These are phyloP conservation scores for Physcia stellaris DNA, from an alignment of 495 filamentous ascomycete genomes.

Conservation along the genomic window DNA sequence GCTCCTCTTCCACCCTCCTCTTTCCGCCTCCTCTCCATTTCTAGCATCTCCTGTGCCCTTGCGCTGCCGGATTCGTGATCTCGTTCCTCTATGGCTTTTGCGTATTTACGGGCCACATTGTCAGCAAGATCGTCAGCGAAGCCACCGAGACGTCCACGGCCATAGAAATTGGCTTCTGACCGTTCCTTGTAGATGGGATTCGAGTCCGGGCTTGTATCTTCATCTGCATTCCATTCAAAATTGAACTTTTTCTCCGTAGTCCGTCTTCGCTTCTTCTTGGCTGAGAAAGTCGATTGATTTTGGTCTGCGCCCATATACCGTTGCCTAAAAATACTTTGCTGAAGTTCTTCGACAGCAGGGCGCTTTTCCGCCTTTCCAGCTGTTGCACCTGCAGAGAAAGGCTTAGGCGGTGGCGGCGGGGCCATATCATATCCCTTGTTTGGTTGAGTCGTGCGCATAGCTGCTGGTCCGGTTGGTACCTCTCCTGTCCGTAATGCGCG, in stretches of 20 bases:
- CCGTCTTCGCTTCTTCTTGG: conserved; percentile 89
- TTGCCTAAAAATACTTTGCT: conserved; percentile 64
- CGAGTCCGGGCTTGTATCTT: conserved; percentile 84
- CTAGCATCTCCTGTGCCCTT: conserved; percentile 68
- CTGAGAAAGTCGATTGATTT: conserved; percentile 78
- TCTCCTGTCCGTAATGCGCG: conserved; percentile 53
- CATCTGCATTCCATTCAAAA: conserved; percentile 94
- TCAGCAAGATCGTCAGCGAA: conserved; percentile 70
- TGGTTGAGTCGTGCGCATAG: conserved; percentile 33
- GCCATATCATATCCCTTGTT: conserved; percentile 39
- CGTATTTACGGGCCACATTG: conserved; percentile 56
- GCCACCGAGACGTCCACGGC: conserved; percentile 67
- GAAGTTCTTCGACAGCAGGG: conserved; percentile 53
- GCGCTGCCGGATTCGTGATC: conserved; percentile 67
- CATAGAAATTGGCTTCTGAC: conserved; percentile 64
- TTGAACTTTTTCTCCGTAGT: conserved; percentile 98
- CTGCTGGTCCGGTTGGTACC: conserved; percentile 37
- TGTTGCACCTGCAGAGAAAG: conserved; percentile 22
- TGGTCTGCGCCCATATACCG: conserved; percentile 89
- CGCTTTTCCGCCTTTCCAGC: conserved; percentile 33
- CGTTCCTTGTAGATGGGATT: conserved; percentile 76
- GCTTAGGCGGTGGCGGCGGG: conserved; percentile 37
- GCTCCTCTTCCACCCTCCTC: conserved; percentile 61
- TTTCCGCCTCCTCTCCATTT: conserved; percentile 70
- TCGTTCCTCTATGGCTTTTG: conserved; percentile 59